Base-by-base conservation (phyloP, 495 filamentous ascomycete genomes). In the Amphirosellinia nigrospora region DNA sequence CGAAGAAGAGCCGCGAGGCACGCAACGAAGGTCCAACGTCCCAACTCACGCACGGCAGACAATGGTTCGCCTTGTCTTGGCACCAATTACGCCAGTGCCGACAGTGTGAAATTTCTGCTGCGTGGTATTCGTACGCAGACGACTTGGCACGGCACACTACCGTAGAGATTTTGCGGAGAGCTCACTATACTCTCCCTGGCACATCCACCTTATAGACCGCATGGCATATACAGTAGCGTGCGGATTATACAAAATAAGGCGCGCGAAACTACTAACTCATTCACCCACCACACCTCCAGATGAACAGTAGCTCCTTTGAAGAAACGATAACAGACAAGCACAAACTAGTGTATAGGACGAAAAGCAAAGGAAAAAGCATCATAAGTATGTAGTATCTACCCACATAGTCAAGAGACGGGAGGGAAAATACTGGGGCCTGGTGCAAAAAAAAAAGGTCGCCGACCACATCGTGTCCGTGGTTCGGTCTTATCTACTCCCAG, bases 1-100 rank as follows among this genome's bases (percentile, higher is more conserved):
- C 66, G 66, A 61, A 6, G 28, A 64, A 64, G 68, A 53, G 68
- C 68, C 68, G 56, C 68, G 58, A 69, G 58, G 67, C 67, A 55
- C 58, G 43, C 64, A 32, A 65, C 30, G 16, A n/a, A n/a, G 21
- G 19, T 16, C 13, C 63, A n/a, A 65, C 63, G 46, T 65, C 63
- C 63, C 46, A 64, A 50, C 61, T 64, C 61, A 38, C 61, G 61
- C 61, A 50, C 61, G 65, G 38, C 52, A 59, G 63, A 48, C 53
- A 21, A 23, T 34, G 26, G 36, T 38, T 58, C 64, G 64, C 64
- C 64, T 45, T 36, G 64, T 45, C 64, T 66, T 66, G 64, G 64
- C 64, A 43, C 50, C 0, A 38, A 4, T 43, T 26, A 2, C 39
- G 32, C 9, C 58, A 41, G 26, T 26, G 36, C n/a, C 34, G 58